These are phyloP conservation scores for Phytopythium vexans DNA, from an alignment of 352 stramenopile species.

Conservation along the genomic window DNA sequence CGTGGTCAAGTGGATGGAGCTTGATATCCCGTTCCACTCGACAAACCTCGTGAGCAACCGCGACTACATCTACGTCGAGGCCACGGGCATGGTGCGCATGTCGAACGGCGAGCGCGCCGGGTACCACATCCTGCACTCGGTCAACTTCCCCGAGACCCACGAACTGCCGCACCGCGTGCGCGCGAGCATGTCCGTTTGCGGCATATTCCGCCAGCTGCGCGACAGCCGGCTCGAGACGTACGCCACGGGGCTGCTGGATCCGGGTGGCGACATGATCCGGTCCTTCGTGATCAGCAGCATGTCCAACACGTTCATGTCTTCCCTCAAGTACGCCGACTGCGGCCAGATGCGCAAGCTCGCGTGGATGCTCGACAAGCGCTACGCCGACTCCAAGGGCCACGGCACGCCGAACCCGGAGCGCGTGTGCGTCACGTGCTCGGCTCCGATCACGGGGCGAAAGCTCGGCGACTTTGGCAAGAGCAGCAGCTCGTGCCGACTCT, in stretches of 20 bases:
- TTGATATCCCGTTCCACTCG: slow-evolving; percentile 28
- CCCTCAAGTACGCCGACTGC: slow-evolving; percentile 24
- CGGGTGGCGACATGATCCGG: slow-evolving; percentile 16
- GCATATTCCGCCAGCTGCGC: slow-evolving; percentile 25
- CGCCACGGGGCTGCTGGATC: slow-evolving; percentile 20
- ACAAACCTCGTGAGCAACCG: slow-evolving; percentile 35
- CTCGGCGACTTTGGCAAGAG: slow-evolving; percentile 17
- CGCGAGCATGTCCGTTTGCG: slow-evolving; percentile 22
- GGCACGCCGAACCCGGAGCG: slow-evolving; percentile 20
- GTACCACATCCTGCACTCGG: slow-evolving; percentile 24
- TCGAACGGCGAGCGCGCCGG: slow-evolving; percentile 24
- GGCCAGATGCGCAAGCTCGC: slow-evolving; percentile 34
- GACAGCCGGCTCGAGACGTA: slow-evolving; percentile 25
- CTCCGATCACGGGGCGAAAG: slow-evolving; percentile 10
- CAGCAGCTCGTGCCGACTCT: slow-evolving; percentile 19
- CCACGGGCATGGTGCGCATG: slow-evolving; percentile 19
- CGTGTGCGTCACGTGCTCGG: slow-evolving; percentile 24
- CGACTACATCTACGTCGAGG: slow-evolving; percentile 35
- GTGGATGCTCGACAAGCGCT: slow-evolving; percentile 30
- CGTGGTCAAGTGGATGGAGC: slow-evolving; percentile 31
- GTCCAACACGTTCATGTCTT: slow-evolving; percentile 18
- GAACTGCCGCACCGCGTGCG: slow-evolving; percentile 19
- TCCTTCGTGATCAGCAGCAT: slow-evolving; percentile 17
- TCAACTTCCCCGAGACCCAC: slow-evolving; percentile 16
- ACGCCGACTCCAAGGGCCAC: slow-evolving; percentile 22